Base-by-base conservation (phyloP, 495 filamentous ascomycete genomes). In the Parathielavia appendiculata region DNA sequence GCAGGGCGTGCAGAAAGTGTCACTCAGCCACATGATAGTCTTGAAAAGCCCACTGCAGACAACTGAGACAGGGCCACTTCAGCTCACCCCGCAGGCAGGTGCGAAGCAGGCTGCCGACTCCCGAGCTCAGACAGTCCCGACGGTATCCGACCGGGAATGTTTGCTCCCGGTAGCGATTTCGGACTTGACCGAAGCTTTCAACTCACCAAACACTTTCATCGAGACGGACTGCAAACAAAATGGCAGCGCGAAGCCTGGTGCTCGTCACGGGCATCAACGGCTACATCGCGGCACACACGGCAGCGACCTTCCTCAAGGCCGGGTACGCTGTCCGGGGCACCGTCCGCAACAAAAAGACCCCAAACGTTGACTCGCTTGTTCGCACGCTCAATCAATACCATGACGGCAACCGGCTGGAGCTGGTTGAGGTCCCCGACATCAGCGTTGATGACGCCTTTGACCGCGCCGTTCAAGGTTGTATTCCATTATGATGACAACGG, bases 191-290 rank as follows among this genome's bases (percentile, higher is more conserved):
- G 23, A 23, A 7, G 23, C 11, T 17, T 30, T 41, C 19, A 8
- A 30, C 8, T 38, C 20, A 6, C 17, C 19, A 11, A 5, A 36
- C n/a, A 40, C 3, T 26, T 19, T 5, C n/a, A 17, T 10, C 16
- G n/a, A n/a, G 14, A 48, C 46, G 46, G 5, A 44, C 19, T 11
- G 16, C 8, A 44, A 8, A 22, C 8, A 38, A 9, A 5, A 58
- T 57, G 55, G 40, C 47, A 41, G 34, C 10, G 34, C 39, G n/a
- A 5, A 32, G 56, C 13, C 36, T 63, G 4, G 64, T 76, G 38
- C 66, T 83, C 19, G 75, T 86, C 57, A 84, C 79, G 1, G 80
- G 80, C n/a, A 73, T 71, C 23, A 83, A 77, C 58, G 81, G 81
- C 50, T 83, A 71, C 65, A 77, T 85, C 47, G 81, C 64, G 8